phyloP scores from a whole-genome alignment of 331 rosid species.

The Pyracantha coccinea region DNA sequence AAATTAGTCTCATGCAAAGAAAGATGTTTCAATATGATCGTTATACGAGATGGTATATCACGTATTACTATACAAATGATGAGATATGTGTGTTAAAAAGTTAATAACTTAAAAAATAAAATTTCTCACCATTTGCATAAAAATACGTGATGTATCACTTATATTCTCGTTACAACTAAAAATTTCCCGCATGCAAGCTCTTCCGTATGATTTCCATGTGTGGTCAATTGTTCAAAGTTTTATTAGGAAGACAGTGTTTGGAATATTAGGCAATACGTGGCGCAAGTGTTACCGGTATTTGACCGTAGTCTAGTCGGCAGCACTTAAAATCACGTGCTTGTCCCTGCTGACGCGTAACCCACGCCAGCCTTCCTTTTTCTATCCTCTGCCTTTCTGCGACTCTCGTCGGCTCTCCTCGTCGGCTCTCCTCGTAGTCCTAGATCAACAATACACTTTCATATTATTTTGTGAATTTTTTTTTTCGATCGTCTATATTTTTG shows the following conservation, averaged over 20 bases:
- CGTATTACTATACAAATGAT: no score
- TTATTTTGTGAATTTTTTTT: no score
- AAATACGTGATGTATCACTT: no score
- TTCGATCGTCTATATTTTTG: no score
- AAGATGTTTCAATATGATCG: no score
- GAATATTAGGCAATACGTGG: conserved; percentile 42
- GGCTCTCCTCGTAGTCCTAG: background rate
- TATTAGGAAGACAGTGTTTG: background rate
- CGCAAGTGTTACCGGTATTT: conserved; percentile 61
- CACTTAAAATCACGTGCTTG: conserved; percentile 19
- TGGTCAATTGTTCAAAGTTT: conserved; percentile 47
- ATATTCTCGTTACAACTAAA: no score
- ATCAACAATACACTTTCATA: no score
- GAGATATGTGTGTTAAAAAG: no score
- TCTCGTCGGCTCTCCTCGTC: background rate
- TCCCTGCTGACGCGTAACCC: background rate
- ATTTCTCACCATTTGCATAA: no score
- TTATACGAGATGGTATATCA: fast-evolving
- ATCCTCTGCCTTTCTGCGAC: background rate
- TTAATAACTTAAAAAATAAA: no score
- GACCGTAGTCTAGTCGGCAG: conserved; percentile 46
- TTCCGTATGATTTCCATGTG: background rate
- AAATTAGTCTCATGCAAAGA: no score
- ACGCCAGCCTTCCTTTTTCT: background rate
- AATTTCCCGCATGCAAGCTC: no score